Evolutionary conservation across 2,329 filamentous ascomycete species (phyloP).

Genomic region (Lasiodiplodia citricola): DNA sequence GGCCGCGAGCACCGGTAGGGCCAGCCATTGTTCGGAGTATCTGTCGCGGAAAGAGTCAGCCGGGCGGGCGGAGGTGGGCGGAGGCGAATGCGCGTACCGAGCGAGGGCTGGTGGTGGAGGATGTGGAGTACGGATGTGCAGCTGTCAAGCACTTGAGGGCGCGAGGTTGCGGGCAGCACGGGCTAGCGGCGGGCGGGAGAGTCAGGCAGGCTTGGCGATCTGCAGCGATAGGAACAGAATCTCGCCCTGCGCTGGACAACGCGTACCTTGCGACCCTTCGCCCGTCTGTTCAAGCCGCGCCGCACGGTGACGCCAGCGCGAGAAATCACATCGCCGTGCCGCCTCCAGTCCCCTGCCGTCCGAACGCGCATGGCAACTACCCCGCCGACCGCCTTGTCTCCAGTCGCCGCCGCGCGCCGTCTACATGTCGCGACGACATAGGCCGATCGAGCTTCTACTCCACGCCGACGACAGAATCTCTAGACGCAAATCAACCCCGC

Average conservation of each 20-base stretch:
- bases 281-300: not conserved
- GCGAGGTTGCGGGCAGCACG: conserved; percentile 25
- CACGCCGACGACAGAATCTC: conserved; percentile 17
- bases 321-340: not conserved
- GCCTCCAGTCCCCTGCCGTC: not conserved
- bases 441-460: not conserved
- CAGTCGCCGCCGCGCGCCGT: conserved; percentile 20
- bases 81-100: not conserved
- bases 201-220: conserved; percentile 10
- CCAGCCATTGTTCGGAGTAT: conserved; percentile 22
- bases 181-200: conserved; percentile 19
- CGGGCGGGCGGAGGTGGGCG: not conserved
- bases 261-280: conserved; percentile 10
- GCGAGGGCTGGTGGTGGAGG: not conserved
- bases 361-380: conserved; percentile 12
- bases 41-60: conserved; percentile 6
- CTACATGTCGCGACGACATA: conserved; percentile 28
- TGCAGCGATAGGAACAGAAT: conserved; percentile 8
- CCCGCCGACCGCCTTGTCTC: not conserved
- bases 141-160: not conserved
- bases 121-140: conserved; percentile 1
- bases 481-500: not conserved
- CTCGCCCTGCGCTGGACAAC: conserved; percentile 13
- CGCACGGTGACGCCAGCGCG: conserved; percentile 5
- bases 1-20: conserved; percentile 23